Conservation (phyloP, 306 rosid species). For the Erythrophleum fordii region DNA sequence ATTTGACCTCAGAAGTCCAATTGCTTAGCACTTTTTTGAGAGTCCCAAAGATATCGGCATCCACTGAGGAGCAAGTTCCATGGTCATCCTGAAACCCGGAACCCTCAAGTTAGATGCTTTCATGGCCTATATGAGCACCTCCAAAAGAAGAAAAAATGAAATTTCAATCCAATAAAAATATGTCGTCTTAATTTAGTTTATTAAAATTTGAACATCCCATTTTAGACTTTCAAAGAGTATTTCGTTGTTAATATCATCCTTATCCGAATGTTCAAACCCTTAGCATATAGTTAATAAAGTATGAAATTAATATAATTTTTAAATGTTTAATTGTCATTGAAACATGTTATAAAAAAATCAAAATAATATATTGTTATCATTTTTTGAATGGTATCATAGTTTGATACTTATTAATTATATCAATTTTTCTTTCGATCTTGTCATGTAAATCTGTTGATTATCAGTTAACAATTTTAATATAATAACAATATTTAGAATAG, state of each 20-base stretch:
- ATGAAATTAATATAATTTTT: too few species aligned
- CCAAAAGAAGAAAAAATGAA: not conserved
- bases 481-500: not conserved
- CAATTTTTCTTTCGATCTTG: too few species aligned
- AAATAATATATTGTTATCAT: not conserved
- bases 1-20: constrained; percentile 41
- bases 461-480: not conserved
- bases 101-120: constrained; percentile 28
- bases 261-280: not conserved
- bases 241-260: not conserved
- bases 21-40: not conserved
- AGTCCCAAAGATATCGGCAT: constrained; percentile 28
- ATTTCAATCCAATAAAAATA: too few species aligned
- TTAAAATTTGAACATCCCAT: too few species aligned
- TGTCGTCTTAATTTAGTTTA: too few species aligned
- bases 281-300: not conserved
- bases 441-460: not conserved
- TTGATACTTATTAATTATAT: too few species aligned
- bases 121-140: constrained; percentile 6
- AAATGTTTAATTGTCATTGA: not conserved
- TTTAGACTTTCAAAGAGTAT: too few species aligned
- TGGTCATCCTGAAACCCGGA: constrained; percentile 52
- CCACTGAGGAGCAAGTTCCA: constrained; percentile 52
- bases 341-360: not conserved
- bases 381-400: too few species aligned